Evolutionary conservation across 208 protist species (phyloP), one percentile per base, ranked within the genome.

Genomic region (Porcisia hertigi): DNA sequence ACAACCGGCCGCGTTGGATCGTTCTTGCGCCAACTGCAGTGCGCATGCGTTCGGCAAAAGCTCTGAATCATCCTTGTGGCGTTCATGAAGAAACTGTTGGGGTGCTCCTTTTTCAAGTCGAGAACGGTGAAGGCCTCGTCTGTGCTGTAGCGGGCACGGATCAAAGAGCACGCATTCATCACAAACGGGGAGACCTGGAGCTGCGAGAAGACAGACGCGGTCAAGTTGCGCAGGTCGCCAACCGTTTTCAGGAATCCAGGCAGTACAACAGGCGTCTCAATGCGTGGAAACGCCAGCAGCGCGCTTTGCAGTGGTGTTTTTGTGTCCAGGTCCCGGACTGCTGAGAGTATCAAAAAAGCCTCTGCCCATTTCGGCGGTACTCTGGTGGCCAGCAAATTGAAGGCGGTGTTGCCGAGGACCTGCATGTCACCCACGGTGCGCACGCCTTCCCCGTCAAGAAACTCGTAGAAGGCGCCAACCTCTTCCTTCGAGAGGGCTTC

Each of bases 21-120:
- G 76, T 95, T 86, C 83, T 95, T 95, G 57, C 93, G 87, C 93
- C 93, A 97, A 67, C 93, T 97, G 65, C 76, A 87, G 81, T 97
- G 89, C 0, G 91, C 90, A 59, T 92, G 81, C 25, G 52, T n/a
- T 5, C 41, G 49, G 58, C 83, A 77, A 71, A 92, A 92, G 57
- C 72, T 73, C 41, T 82, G 20, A 69, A 94, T 93, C 69, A 90
- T 79, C 64, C 55, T 54, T 36, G 87, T 88, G 4, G 88, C 79
- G 3, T 65, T 36, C 34, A 20, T 69, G 66, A 95, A 89, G 75
- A 95, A 95, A 7, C 87, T 91, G 23, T 73, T 55, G 57, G 79
- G 63, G 2, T 76, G 71, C 73, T 94, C 87, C 65, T 88, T 90
- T 47, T 81, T 77, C 14, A 97, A 80, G 34, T 83, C 77, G 69